Percentiles rank a stretch among this genome's conserved stretches.
Conservation (phyloP, 148 eudicot genomes). For the Amaranthus cruentus region DNA sequence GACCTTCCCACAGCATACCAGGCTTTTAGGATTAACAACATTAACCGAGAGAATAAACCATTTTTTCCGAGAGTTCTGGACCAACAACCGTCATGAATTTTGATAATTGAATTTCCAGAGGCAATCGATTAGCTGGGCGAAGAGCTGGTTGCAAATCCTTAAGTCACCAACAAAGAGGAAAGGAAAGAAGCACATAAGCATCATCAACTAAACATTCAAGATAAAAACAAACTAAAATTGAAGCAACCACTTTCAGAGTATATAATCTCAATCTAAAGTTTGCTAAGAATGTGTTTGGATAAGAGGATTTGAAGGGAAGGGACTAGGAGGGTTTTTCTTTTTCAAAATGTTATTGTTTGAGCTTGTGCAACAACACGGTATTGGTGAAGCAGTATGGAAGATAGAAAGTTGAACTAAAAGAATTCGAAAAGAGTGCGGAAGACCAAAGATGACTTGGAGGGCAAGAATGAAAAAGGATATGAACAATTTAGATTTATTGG, state of each 20-base stretch:
- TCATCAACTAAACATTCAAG: not conserved
- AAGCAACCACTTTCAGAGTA: not conserved
- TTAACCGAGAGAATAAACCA: slow-evolving; percentile 51
- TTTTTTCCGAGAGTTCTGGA: slow-evolving; percentile 55
- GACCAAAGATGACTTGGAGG: too few species aligned
- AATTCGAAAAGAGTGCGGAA: too few species aligned
- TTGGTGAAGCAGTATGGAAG: too few species aligned
- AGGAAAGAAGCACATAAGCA: not conserved
- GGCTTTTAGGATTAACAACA: not conserved
- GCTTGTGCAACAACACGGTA: too few species aligned
- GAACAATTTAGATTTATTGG: too few species aligned
- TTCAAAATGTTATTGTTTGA: too few species aligned
- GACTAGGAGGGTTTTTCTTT: too few species aligned
- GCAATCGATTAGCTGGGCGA: slow-evolving; percentile 25
- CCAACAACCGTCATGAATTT: slow-evolving; percentile 65
- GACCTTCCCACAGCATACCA: not conserved
- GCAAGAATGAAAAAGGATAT: too few species aligned
- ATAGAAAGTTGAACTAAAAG: too few species aligned
- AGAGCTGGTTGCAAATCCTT: slow-evolving; percentile 58
- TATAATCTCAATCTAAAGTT: not conserved
- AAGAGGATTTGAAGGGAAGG: too few species aligned
- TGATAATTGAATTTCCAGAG: slow-evolving; percentile 46
- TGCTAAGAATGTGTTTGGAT: not conserved
- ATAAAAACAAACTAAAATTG: not conserved
- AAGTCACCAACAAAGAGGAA: slow-evolving; percentile 17